phyloP scores from a whole-genome alignment of 345 rosid species.

The Hypericum perforatum region DNA sequence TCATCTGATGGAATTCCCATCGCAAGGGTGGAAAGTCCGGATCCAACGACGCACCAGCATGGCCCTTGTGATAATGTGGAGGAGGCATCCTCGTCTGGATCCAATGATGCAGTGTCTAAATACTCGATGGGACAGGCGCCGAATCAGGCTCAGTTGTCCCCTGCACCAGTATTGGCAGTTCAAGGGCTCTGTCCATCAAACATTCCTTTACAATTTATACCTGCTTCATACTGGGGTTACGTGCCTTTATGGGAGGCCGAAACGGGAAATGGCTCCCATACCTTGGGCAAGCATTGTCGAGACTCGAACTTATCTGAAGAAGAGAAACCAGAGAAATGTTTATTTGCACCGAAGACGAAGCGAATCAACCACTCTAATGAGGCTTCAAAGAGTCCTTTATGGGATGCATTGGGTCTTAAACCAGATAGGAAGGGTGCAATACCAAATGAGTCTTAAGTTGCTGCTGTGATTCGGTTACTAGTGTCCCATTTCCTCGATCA shows the following conservation, averaged over 20 bases:
- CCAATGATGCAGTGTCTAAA: conserved; percentile 26
- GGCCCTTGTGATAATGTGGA: conserved; percentile 20
- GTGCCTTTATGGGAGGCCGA: conserved; percentile 34
- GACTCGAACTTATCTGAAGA: conserved; percentile 36
- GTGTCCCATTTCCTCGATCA: too few relatives aligned
- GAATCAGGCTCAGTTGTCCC: conserved; percentile 39
- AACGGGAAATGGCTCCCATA: conserved; percentile 27
- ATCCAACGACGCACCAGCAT: conserved; percentile 27
- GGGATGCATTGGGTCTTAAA: conserved; percentile 60
- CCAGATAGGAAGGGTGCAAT: conserved; percentile 35
- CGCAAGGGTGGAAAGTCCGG: conserved; percentile 32
- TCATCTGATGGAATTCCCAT: conserved; percentile 42
- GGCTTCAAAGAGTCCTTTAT: conserved; percentile 70
- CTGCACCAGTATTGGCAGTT: conserved; percentile 30
- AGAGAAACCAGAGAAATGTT: conserved; percentile 31
- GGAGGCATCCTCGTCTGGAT: conserved; percentile 30
- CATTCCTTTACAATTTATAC: conserved; percentile 51
- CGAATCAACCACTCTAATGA: conserved; percentile 66
- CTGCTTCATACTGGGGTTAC: conserved; percentile 53
- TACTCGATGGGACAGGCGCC: conserved; percentile 22
- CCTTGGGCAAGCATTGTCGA: conserved; percentile 63
- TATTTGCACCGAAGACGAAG: conserved; percentile 60
- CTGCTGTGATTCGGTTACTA: too few relatives aligned
- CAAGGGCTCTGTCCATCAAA: conserved; percentile 53
- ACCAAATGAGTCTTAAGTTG: conserved; percentile 4